Conservation (phyloP, 257 asterid species). For the Dorcoceras hygrometricum region DNA sequence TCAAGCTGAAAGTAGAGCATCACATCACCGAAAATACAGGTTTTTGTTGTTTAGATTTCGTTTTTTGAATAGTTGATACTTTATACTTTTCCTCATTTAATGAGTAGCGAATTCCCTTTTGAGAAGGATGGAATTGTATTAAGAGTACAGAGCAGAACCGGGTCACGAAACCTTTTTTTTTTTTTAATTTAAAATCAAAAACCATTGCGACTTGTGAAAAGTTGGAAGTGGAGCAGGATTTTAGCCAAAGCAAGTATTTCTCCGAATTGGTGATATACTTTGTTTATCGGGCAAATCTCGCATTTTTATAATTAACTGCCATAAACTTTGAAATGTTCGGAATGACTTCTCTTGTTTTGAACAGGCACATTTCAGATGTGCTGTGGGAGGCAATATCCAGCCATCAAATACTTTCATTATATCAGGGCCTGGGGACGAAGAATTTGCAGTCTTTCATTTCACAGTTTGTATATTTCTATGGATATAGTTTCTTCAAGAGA, state of each 20-base stretch:
- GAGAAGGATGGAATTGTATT: no score
- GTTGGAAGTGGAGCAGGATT: neutral
- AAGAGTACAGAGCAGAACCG: no score
- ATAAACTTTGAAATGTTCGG: conserved; percentile 11
- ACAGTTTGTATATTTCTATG: conserved; percentile 69
- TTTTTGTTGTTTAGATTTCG: conserved; percentile 10
- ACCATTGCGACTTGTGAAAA: neutral
- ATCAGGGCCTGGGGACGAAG: conserved; percentile 84
- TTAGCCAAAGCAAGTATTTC: no score
- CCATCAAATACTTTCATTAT: conserved; percentile 57
- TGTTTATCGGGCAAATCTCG: no score
- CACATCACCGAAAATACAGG: conserved; percentile 72
- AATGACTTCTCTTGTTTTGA: conserved; percentile 20
- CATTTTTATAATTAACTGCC: neutral
- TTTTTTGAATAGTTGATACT: neutral
- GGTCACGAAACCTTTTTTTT: no score
- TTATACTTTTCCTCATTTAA: neutral
- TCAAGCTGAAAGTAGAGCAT: conserved; percentile 85
- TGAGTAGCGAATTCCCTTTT: no score
- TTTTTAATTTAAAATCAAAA: neutral
- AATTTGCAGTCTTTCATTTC: conserved; percentile 78
- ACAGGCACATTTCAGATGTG: conserved; percentile 65
- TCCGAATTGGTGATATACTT: no score
- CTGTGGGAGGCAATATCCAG: conserved; percentile 56
- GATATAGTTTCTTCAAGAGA: conserved; percentile 78